Percentiles rank a stretch among this genome's conserved stretches.
Conservation (phyloP, 129 eudicot species). For the Sambucus nigra region DNA sequence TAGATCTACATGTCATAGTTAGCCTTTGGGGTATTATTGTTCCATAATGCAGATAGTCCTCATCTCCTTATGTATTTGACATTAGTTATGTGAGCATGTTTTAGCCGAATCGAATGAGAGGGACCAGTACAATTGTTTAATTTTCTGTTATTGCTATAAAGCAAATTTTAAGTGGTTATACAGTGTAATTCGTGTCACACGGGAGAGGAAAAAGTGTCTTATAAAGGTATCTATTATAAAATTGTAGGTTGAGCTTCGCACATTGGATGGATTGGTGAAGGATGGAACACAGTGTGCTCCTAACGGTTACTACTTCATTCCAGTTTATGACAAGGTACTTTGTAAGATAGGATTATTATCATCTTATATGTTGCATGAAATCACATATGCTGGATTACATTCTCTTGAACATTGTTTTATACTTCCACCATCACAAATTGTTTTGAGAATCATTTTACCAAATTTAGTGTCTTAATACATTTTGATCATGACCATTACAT, state of each 20-base stretch:
- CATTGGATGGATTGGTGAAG: conserved; percentile 93
- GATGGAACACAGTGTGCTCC: conserved; percentile 99
- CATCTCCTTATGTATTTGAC: too few species aligned
- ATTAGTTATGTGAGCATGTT: too few species aligned
- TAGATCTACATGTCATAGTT: too few species aligned
- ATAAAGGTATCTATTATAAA: conserved; percentile 11
- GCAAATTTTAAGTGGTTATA: background rate
- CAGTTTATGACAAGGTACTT: conserved; percentile 96
- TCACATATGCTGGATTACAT: background rate
- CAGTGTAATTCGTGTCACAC: conserved; percentile 12
- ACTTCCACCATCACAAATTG: background rate
- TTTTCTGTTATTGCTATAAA: background rate
- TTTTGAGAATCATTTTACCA: background rate
- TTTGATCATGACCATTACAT: too few species aligned
- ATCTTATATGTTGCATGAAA: background rate
- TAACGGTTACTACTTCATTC: conserved; percentile 97
- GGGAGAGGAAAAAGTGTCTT: too few species aligned
- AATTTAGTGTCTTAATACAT: too few species aligned
- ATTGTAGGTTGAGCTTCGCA: conserved; percentile 86
- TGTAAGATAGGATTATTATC: background rate
- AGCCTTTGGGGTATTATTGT: too few species aligned
- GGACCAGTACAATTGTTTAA: too few species aligned
- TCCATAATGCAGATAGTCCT: too few species aligned
- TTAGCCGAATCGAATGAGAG: too few species aligned
- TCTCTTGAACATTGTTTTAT: background rate